Evolutionary conservation across 2,329 filamentous ascomycete species (phyloP), one percentile per base, ranked within the genome.

Genomic region (Cladosporium phlei): DNA sequence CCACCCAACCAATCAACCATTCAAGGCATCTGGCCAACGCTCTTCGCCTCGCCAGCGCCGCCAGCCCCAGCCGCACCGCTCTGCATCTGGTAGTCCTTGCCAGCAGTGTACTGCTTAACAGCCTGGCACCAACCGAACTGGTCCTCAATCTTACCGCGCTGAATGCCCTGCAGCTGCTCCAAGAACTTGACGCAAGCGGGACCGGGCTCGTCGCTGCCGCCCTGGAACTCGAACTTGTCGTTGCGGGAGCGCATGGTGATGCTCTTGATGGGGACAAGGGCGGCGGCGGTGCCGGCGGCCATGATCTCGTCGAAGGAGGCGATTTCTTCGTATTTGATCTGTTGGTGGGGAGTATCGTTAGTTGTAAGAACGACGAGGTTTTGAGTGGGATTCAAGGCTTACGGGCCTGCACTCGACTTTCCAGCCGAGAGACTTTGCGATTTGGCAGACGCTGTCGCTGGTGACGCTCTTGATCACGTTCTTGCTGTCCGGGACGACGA

Each of bases 381-480:
- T 22, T 7, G 12, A 17, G 14, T 45, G 2, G 16, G 27, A 16
- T 22, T 22, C 10, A 29, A 33, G 25, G 67, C 77, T 64, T 67
- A 85, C 81, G 55, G 80, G 65, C 46, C 90, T 74, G 61, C 78
- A 79, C 72, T 96, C 90, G 0, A 93, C 85, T 55, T 79, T 83
- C 85, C 87, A 97, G 1, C 90, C 90, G 54, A 88, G 85, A 59
- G 79, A 81, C 59, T 77, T 76, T 1, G 78, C 91, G 55, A 97
- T 85, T 47, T 84, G 76, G 62, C 83, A 81, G 47, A 91, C 77
- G 53, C 84, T 90, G 53, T 89, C 81, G 47, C 84, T 85, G 3
- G 88, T 96, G 33, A 95, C 86, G 39, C 79, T 93, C 61, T 88
- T 82, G 63, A 97, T 96, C 30, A 94, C 87, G 59, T 83, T 89